Percentiles rank a stretch among this genome's conserved stretches.
Conservation (phyloP, 495 filamentous ascomycete genomes). For the Penicilliopsis zonata region DNA sequence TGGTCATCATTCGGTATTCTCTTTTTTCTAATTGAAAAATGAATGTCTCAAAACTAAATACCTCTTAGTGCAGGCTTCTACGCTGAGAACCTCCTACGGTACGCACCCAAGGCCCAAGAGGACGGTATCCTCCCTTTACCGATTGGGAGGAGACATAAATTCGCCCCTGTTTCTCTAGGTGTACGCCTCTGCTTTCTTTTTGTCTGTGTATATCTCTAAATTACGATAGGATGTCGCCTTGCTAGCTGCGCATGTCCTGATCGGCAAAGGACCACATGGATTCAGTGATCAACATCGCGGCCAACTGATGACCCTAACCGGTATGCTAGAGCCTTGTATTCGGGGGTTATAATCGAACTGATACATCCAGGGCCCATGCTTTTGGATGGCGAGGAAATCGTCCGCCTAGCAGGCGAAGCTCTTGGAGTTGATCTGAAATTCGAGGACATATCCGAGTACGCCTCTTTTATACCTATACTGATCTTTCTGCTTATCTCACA, state of each 20-base stretch:
- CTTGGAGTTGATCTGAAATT: slow-evolving; percentile 37
- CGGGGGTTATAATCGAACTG: too few relatives aligned
- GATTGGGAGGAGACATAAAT: slow-evolving; percentile 37
- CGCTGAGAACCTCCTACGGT: slow-evolving; percentile 42
- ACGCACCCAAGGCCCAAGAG: slow-evolving; percentile 32
- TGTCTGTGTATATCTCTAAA: not conserved
- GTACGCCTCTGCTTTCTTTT: slow-evolving; percentile 11
- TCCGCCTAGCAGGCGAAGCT: slow-evolving; percentile 34
- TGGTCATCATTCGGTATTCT: slow-evolving; percentile 39
- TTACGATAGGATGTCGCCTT: slow-evolving; percentile 32
- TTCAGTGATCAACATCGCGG: slow-evolving; percentile 43
- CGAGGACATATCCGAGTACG: slow-evolving; percentile 41
- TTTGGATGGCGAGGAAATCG: slow-evolving; percentile 37
- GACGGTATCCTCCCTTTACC: slow-evolving; percentile 37
- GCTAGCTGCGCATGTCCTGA: slow-evolving; percentile 39
- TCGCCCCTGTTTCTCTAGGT: slow-evolving; percentile 39
- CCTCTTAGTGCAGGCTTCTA: slow-evolving; percentile 37
- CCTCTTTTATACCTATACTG: too few relatives aligned
- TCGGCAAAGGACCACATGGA: slow-evolving; percentile 39
- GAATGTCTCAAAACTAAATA: not conserved
- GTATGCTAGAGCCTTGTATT: slow-evolving; percentile 9
- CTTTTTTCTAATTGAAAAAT: slow-evolving; percentile 1
- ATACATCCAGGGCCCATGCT: slow-evolving; percentile 35
- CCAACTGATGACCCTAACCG: slow-evolving; percentile 42
- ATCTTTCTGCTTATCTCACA: not conserved